Base-by-base conservation (phyloP, 2,329 filamentous ascomycete species). In the Fusarium coffeatum region DNA sequence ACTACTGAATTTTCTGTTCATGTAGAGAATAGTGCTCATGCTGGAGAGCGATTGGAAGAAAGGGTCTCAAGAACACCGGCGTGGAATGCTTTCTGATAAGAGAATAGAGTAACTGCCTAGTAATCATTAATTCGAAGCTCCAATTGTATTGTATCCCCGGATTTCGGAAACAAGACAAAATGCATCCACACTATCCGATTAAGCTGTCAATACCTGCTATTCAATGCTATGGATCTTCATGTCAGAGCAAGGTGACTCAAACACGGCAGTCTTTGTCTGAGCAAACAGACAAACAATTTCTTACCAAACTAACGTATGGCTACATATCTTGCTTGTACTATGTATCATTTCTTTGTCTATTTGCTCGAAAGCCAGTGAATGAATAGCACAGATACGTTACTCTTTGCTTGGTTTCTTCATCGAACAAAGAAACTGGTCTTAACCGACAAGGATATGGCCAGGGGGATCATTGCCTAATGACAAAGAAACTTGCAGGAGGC, bases 1-100 rank as follows among this genome's bases (percentile, higher is more conserved):
- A 73, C 62, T 8, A 72, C 69, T 10, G 71, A 74, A 15, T 71
- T 74, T 8, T 55, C 62, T 18, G 64, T 74, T 9, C 55, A 64
- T 7, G 56, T 75, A 32, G 71, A 74, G 47, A 55, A 72, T n/a
- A 61, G 69, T 27, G 51, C 45, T 15, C 28, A 61, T 18, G n/a
- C 37, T 13, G 64, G 47, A 43, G 71, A 71, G n/a, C 34, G 50
- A 6, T 34, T 53, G 15, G 47, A 70, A 41, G 58, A 64, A 37
- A 74, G 53, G 50, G 67, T 64, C 23, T 42, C 32, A 11, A 71
- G 47, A n/a, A 72, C 64, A 20, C 57, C 43, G 23, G 69, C 59
- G 12, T 74, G 72, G 71, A 56, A 67, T 42, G 59, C 62, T 6
- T 53, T 74, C 11, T 74, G 37, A 72, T 3, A 5, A n/a, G 12